Evolutionary conservation across 139 green algal genomes (phyloP).

Genomic region (Astrephomene gubernaculifera): DNA sequence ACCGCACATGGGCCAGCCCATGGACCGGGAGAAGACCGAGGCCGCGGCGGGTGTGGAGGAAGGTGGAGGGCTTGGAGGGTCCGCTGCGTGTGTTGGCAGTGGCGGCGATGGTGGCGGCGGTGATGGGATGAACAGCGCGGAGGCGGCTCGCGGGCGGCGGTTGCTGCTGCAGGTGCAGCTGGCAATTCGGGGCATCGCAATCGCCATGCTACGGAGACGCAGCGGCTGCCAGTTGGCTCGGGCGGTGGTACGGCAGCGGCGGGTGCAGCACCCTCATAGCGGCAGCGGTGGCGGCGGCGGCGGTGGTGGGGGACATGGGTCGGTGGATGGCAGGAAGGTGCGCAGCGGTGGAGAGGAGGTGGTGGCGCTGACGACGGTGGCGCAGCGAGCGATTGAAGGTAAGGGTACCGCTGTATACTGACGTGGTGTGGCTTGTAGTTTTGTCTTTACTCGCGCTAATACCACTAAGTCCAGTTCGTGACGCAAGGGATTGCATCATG

Average conservation of each 20-base stretch:
- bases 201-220: constrained; percentile 4
- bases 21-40: not conserved
- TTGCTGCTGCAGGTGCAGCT: constrained; percentile 22
- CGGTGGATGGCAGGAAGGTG: too few relatives aligned
- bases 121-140: not conserved
- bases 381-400: constrained; percentile 24
- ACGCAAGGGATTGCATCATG: too few relatives aligned
- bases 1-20: not conserved
- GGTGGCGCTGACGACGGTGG: constrained; percentile 16
- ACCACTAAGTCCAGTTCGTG: not conserved
- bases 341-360: not conserved
- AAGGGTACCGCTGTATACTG: not conserved
- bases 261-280: not conserved
- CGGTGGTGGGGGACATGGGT: not conserved
- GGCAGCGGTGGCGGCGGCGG: not conserved
- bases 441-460: too few relatives aligned
- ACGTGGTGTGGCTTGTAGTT: not conserved
- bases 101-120: not conserved
- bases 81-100: not conserved
- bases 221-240: constrained; percentile 18
- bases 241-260: not conserved
- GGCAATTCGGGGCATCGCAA: not conserved
- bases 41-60: not conserved
- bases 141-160: constrained; percentile 20
- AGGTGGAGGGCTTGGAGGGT: not conserved